Percentiles rank a stretch among this genome's conserved stretches.
phyloP scores from a whole-genome alignment of 192 early-diverging fungal genomes.

The Linnemannia hyalina region DNA sequence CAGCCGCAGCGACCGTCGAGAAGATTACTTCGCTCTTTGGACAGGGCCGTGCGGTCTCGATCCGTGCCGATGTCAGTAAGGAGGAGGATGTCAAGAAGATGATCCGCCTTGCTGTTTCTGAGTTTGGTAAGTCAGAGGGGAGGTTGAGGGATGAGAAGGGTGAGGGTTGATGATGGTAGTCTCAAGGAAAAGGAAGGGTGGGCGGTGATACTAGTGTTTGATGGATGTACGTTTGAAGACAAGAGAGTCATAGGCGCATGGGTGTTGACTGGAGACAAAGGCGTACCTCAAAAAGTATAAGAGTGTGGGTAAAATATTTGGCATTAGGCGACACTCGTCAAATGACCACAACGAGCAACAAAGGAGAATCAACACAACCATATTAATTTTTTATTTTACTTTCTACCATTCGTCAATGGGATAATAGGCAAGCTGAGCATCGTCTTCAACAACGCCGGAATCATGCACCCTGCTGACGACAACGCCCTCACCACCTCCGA shows the following conservation, averaged over 20 bases:
- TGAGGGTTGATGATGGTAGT: neutral
- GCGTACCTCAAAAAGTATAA: neutral
- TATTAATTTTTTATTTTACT: neutral
- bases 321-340: slow-evolving; percentile 16
- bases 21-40: slow-evolving; percentile 66
- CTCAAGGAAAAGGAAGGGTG: neutral
- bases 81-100: slow-evolving; percentile 77
- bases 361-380: neutral
- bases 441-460: slow-evolving; percentile 91
- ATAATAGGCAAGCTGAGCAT: slow-evolving; percentile 78
- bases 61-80: slow-evolving; percentile 79
- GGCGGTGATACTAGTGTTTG: neutral
- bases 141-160: no score
- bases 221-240: neutral
- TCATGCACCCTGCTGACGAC: slow-evolving; percentile 86
- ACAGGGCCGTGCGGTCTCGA: slow-evolving; percentile 64
- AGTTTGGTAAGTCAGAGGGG: slow-evolving; percentile 68
- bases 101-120: slow-evolving; percentile 73
- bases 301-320: slow-evolving; percentile 9
- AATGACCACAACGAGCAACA: slow-evolving; percentile 11
- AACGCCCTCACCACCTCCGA: slow-evolving; percentile 83
- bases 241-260: neutral
- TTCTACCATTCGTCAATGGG: neutral
- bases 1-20: slow-evolving; percentile 64
- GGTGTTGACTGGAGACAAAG: neutral